phyloP scores from a whole-genome alignment of 164 flowering plant species.

The Houttuynia cordata region DNA sequence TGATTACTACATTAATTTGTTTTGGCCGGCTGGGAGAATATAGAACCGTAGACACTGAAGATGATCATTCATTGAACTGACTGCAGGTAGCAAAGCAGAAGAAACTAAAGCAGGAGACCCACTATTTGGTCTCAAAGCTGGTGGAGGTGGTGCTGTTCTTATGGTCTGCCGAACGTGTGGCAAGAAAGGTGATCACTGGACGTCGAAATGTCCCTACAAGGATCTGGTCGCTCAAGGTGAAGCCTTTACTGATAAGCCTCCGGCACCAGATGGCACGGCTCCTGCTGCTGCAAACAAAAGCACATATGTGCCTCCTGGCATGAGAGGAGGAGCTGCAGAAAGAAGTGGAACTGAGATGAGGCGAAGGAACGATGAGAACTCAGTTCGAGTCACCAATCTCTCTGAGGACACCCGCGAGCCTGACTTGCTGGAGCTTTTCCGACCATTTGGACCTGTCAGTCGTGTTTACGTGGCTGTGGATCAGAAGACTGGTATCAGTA shows the following conservation, averaged over 20 bases:
- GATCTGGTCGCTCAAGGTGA: conserved; percentile 45
- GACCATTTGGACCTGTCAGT: conserved; percentile 34
- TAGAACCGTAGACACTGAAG: neutral
- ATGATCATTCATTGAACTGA: neutral
- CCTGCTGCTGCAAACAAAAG: conserved; percentile 24
- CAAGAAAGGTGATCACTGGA: conserved; percentile 85
- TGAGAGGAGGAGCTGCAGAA: conserved; percentile 23
- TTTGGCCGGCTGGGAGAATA: neutral
- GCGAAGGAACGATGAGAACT: conserved; percentile 42
- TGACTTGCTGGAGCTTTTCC: conserved; percentile 44
- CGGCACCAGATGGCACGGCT: conserved; percentile 21
- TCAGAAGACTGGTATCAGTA: conserved; percentile 43
- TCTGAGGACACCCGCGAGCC: conserved; percentile 49
- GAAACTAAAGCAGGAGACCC: conserved; percentile 58
- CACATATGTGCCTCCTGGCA: conserved; percentile 52
- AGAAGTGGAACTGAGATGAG: conserved; percentile 32
- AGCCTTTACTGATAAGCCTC: conserved; percentile 40
- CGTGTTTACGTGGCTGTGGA: conserved; percentile 44
- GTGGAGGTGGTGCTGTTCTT: conserved; percentile 73
- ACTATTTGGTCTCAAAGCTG: conserved; percentile 39
- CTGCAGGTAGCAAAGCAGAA: conserved; percentile 56
- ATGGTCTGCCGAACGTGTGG: conserved; percentile 80
- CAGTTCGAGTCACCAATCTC: conserved; percentile 45
- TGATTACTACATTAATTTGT: neutral
- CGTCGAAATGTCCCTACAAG: conserved; percentile 66